Evolutionary conservation across 768 basidiomycete genomes (phyloP), one percentile per base, ranked within the genome.

Genomic region (Pleurotus sapidus): DNA sequence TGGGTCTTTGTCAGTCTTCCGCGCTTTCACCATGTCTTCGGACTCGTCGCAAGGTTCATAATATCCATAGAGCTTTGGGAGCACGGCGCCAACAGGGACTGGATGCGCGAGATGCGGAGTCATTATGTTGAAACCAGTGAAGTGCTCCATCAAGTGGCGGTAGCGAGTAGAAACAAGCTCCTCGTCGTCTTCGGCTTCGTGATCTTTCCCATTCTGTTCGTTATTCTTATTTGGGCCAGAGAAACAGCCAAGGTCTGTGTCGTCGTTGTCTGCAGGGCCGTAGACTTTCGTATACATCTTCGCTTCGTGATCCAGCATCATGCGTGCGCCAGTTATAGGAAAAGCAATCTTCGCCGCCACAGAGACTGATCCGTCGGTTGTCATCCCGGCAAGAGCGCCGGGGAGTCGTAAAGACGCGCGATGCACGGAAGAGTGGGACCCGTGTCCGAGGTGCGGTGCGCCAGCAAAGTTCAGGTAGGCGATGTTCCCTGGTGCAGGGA

Each of bases 41-140:
- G 23, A 7, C 20, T 61, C 49, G 0, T 53, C 60, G 14, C 67
- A 61, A 0, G 73, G 73, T 0, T 48, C 54, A 53, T 81, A 83
- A 60, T 75, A 81, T 5, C 82, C 79, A 46, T 74, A 82, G 64
- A 77, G 81, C 62, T 81, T 80, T 0, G 82, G 82, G 1, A 77
- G 76, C 45, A 80, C 55, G 1, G 80, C 74, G 11, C 66, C 57
- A 5, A 74, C 70, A 11, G 74, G 75, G 0, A 77, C 74, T 3
- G 74, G 64, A 50, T 65, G 47, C 5, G 12, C 23, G 11, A 56
- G 46, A 57, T 57, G 24, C 4, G 70, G 70, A 27, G 67, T 55
- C 3, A 73, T 63, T 42, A 73, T 56, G 55, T 73, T 68, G 55
- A 62, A 70, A 7, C 76, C 75, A 58, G 60, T 67, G 64, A 64